These are phyloP conservation scores for Penicillium macrosclerotiorum DNA, from an alignment of 495 filamentous ascomycete species.

Conservation along the genomic window DNA sequence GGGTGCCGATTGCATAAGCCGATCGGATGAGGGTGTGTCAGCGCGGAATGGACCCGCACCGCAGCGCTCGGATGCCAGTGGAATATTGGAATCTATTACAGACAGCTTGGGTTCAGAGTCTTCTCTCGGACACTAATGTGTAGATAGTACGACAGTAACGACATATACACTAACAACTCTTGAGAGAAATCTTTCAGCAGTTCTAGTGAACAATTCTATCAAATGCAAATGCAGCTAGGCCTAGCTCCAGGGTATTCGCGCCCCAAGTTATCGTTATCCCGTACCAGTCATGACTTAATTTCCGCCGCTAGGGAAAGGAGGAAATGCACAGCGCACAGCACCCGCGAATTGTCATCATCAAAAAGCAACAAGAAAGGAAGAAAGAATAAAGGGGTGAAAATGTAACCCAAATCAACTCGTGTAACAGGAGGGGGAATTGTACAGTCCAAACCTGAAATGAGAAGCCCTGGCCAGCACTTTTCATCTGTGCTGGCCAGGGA, in stretches of 20 bases:
- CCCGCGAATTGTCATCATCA: no score
- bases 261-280: not conserved
- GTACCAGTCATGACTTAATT: slow-evolving; percentile 5
- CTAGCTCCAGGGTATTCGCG: slow-evolving; percentile 10
- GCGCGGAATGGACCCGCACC: slow-evolving; percentile 28
- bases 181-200: not conserved
- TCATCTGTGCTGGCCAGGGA: not conserved
- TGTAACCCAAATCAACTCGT: no score
- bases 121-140: no score
- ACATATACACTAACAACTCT: no score
- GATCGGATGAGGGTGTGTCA: slow-evolving; percentile 18
- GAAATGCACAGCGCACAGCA: not conserved
- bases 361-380: not conserved
- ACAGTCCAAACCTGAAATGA: slow-evolving; percentile 13
- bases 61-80: not conserved
- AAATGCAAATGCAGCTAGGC: slow-evolving; percentile 11
- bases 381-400: not conserved
- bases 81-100: no score
- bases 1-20: slow-evolving; percentile 21
- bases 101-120: no score
- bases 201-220: slow-evolving; percentile 7
- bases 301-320: not conserved
- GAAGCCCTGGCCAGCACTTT: not conserved
- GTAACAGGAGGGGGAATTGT: slow-evolving; percentile 8
- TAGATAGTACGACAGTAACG: no score